A percentile compares a stretch with the other conserved stretches of the same genome.
phyloP scores from a whole-genome alignment of 768 basidiomycete species.

The Pleurotus sapidus region DNA sequence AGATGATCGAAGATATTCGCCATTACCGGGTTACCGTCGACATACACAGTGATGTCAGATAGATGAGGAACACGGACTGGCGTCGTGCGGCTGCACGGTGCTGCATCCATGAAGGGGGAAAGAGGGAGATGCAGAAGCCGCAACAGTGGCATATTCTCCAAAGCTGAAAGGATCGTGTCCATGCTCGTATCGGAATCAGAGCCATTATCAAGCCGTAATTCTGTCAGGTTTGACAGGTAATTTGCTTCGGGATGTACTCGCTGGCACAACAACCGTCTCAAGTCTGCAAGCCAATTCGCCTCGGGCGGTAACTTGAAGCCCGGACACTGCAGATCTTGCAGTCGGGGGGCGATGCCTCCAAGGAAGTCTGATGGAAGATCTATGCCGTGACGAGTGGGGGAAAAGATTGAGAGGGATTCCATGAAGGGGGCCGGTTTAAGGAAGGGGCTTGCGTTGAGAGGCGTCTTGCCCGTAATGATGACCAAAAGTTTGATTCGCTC shows the following conservation, averaged over 20 bases:
- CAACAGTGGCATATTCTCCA: neutral
- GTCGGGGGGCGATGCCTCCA: neutral
- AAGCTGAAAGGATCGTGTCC: neutral
- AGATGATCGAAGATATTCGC: neutral
- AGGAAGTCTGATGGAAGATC: neutral
- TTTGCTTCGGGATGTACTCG: neutral
- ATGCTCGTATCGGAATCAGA: neutral
- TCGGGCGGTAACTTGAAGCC: neutral
- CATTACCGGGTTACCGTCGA: neutral
- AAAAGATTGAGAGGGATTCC: neutral
- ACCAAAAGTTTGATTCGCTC: neutral
- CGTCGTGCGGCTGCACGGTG: neutral
- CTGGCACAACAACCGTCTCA: neutral
- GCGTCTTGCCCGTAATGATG: neutral
- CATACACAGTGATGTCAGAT: too few species aligned
- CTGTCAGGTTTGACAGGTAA: neutral
- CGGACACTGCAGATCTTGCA: neutral
- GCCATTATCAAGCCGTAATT: too few species aligned
- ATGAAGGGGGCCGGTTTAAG: neutral
- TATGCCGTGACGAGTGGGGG: neutral
- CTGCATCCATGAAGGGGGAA: neutral
- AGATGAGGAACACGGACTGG: neutral
- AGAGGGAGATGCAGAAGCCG: neutral
- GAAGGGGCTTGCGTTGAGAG: neutral
- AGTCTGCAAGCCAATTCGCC: neutral